Evolutionary conservation across 306 rosid genomes (phyloP).

Genomic region (Acmispon strigosus): DNA sequence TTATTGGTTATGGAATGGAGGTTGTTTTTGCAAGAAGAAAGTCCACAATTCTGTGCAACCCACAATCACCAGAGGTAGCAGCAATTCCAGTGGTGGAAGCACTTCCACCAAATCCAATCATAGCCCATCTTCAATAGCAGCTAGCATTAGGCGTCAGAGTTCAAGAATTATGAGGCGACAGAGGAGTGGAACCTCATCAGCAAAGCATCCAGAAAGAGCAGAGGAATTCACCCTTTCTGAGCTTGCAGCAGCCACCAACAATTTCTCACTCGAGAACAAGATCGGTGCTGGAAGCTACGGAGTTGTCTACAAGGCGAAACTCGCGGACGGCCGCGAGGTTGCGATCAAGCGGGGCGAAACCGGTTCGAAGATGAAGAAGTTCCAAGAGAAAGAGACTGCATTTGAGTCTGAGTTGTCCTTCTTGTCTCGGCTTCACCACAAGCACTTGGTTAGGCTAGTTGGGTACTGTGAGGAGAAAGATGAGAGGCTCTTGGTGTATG

Average conservation of each 20-base stretch:
- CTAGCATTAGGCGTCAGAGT: slow-evolving; percentile 58
- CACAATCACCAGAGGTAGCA: slow-evolving; percentile 63
- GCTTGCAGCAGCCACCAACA: slow-evolving; percentile 61
- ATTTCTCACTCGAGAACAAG: slow-evolving; percentile 58
- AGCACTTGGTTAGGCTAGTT: slow-evolving; percentile 79
- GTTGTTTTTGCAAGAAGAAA: slow-evolving; percentile 83
- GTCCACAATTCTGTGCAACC: slow-evolving; percentile 91
- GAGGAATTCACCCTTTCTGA: slow-evolving; percentile 72
- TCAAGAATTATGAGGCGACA: slow-evolving; percentile 83
- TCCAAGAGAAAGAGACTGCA: slow-evolving; percentile 84
- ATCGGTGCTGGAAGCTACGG: slow-evolving; percentile 93
- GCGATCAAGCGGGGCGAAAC: slow-evolving; percentile 81
- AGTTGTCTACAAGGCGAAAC: slow-evolving; percentile 68
- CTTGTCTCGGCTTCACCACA: slow-evolving; percentile 85
- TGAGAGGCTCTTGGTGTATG: slow-evolving; percentile 81
- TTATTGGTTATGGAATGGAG: slow-evolving; percentile 72
- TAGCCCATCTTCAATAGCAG: slow-evolving; percentile 54
- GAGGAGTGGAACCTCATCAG: slow-evolving; percentile 88
- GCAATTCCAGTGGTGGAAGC: slow-evolving; percentile 46
- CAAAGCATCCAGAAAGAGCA: slow-evolving; percentile 65
- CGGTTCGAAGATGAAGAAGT: slow-evolving; percentile 41
- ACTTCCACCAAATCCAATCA: slow-evolving; percentile 24
- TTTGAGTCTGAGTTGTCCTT: slow-evolving; percentile 86
- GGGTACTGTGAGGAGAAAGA: slow-evolving; percentile 85
- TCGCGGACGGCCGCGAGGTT: slow-evolving; percentile 67